These are phyloP conservation scores for Gymnopilus dilepis DNA, from an alignment of 768 basidiomycete genomes.

Conservation along the genomic window DNA sequence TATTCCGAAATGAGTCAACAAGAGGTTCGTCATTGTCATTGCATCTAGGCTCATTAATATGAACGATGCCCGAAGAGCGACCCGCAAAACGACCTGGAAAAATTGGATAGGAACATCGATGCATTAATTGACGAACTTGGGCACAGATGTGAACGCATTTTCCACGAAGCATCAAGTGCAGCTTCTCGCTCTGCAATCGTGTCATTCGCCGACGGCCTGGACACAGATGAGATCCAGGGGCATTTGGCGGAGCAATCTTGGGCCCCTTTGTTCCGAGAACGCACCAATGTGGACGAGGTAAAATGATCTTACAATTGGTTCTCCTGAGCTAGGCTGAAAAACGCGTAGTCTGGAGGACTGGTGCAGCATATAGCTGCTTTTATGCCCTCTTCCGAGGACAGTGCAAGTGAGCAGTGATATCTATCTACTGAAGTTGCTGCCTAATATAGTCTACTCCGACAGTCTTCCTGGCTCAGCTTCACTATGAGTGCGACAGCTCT, in stretches of 20 bases:
- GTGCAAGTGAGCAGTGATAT: constrained; percentile 26
- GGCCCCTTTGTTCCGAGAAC: constrained; percentile 49
- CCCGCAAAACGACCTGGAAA: constrained; percentile 53
- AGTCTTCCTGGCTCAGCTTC: constrained; percentile 66
- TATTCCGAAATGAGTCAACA: constrained; percentile 54
- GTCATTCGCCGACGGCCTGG: constrained; percentile 34
- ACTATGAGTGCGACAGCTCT: constrained; percentile 47
- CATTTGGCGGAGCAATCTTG: constrained; percentile 30
- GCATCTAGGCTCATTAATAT: not conserved
- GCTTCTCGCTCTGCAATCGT: constrained; percentile 64
- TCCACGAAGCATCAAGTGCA: constrained; percentile 65
- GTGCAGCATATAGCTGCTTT: constrained; percentile 59
- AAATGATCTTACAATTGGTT: constrained; percentile 29
- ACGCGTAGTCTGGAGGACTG: constrained; percentile 46
- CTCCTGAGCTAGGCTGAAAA: constrained; percentile 31
- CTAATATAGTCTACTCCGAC: constrained; percentile 21
- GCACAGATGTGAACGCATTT: constrained; percentile 61
- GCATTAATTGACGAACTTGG: constrained; percentile 67
- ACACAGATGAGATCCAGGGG: constrained; percentile 36
- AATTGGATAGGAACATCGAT: constrained; percentile 72
- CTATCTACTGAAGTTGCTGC: not conserved
- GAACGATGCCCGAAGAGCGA: constrained; percentile 41
- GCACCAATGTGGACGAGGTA: constrained; percentile 61
- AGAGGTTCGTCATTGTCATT: constrained; percentile 45
- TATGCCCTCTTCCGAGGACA: constrained; percentile 42